These are phyloP conservation scores for Peribolospora kevripleyi DNA, from an alignment of 768 basidiomycete species.

Conservation along the genomic window DNA sequence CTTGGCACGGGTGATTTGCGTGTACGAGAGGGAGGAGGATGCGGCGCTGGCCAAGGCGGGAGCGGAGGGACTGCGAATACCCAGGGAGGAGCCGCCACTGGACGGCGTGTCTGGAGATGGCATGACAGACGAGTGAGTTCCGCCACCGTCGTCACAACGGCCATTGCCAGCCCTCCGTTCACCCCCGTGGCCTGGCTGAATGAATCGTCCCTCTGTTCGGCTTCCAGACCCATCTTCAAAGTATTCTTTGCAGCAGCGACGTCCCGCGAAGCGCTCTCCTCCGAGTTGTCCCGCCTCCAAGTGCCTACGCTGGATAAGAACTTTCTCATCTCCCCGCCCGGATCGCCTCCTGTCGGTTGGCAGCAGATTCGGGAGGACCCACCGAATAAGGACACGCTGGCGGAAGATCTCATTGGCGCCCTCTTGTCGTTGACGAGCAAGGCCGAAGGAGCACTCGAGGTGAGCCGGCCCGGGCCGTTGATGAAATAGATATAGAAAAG, in stretches of 20 bases:
- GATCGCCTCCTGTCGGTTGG: constrained; percentile 93
- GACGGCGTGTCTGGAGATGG: neutral
- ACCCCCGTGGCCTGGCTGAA: constrained; percentile 24
- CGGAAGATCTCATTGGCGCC: constrained; percentile 64
- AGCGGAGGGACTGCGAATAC: constrained; percentile 28
- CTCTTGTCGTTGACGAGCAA: constrained; percentile 39
- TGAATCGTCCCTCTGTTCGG: constrained; percentile 34
- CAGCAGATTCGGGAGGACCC: constrained; percentile 73
- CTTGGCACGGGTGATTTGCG: constrained; percentile 38
- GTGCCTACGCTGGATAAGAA: constrained; percentile 71
- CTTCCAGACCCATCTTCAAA: constrained; percentile 19
- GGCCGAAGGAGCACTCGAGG: constrained; percentile 3
- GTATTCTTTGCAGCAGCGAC: constrained; percentile 16
- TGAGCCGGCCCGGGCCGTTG: constrained; percentile 5
- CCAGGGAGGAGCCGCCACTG: constrained; percentile 13
- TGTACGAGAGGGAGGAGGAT: constrained; percentile 25
- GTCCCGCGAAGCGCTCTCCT: constrained; percentile 13
- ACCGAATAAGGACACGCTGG: constrained; percentile 58
- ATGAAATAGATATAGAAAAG: constrained; percentile 7
- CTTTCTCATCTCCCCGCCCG: constrained; percentile 92
- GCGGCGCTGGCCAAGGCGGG: constrained; percentile 42
- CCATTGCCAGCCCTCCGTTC: constrained; percentile 4
- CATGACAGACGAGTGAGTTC: neutral
- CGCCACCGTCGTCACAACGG: constrained; percentile 4
- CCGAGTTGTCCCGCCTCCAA: constrained; percentile 30